A percentile compares a stretch with the other conserved stretches of the same genome.
phyloP scores from a whole-genome alignment of 2,329 filamentous ascomycete species.

The Aaosphaeria arxii region DNA sequence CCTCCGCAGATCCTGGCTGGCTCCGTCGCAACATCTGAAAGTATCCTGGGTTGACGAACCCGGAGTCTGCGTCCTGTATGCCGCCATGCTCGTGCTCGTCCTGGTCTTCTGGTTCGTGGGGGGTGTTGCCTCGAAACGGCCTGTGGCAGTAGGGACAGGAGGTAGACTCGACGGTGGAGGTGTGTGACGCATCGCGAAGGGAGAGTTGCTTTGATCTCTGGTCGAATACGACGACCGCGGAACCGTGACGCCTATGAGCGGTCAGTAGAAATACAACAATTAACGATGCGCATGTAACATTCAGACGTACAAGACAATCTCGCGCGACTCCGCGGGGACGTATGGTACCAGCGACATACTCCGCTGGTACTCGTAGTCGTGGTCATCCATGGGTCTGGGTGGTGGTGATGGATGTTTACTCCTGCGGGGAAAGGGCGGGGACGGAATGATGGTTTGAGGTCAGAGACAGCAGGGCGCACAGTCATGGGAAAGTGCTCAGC shows the following conservation, averaged over 20 bases:
- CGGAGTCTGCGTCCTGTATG: slow-evolving; percentile 46
- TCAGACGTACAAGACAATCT: slow-evolving; percentile 72
- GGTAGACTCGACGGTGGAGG: slow-evolving; percentile 54
- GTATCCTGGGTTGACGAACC: slow-evolving; percentile 87
- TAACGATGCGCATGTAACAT: not conserved
- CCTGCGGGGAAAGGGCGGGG: slow-evolving; percentile 11
- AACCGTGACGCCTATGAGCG: slow-evolving; percentile 73
- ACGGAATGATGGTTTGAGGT: not conserved
- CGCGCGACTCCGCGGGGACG: slow-evolving; percentile 67
- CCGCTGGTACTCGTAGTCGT: slow-evolving; percentile 20
- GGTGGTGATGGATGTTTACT: not conserved
- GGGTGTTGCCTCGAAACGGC: slow-evolving; percentile 53
- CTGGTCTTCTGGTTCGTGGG: slow-evolving; percentile 27
- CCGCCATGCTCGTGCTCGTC: slow-evolving; percentile 32
- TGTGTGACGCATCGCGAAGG: slow-evolving; percentile 62
- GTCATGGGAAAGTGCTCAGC: not conserved
- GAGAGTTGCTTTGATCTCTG: slow-evolving; percentile 80
- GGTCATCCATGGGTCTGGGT: slow-evolving; percentile 21
- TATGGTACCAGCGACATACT: slow-evolving; percentile 74
- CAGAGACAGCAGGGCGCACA: slow-evolving; percentile 1
- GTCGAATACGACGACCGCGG: slow-evolving; percentile 90
- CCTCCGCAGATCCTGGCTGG: slow-evolving; percentile 50
- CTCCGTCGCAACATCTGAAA: slow-evolving; percentile 83
- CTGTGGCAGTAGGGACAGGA: slow-evolving; percentile 92
- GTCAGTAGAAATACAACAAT: slow-evolving; percentile 10